Percentiles rank a stretch among this genome's conserved stretches.
Conservation (phyloP, 106 monocot species). For the Hemerocallis citrina region DNA sequence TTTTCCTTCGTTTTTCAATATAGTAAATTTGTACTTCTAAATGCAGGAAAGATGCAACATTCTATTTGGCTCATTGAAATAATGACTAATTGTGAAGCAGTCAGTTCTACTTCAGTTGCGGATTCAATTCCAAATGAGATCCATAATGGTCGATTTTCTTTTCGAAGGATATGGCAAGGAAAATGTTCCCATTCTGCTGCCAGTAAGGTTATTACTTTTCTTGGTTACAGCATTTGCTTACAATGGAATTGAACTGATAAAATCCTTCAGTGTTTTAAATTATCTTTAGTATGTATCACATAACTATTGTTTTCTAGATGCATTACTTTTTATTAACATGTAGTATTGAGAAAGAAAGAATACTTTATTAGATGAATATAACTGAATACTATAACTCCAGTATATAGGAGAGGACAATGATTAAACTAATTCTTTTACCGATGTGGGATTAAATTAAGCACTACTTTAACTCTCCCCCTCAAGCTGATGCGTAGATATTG, state of each 20-base stretch:
- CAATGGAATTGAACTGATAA: too few relatives aligned
- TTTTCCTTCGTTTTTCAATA: too few relatives aligned
- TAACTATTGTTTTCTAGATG: background rate
- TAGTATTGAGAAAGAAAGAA: too few relatives aligned
- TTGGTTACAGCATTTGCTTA: background rate
- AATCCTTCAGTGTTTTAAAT: background rate
- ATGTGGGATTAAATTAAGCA: background rate
- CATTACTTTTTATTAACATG: background rate
- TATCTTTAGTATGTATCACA: background rate
- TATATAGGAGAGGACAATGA: too few relatives aligned
- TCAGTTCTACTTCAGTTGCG: conserved; percentile 8
- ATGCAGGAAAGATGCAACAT: conserved; percentile 72
- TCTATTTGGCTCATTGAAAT: conserved; percentile 71
- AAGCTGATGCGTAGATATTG: too few relatives aligned
- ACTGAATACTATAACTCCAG: too few relatives aligned
- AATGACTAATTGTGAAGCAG: conserved; percentile 13
- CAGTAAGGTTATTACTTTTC: conserved; percentile 50
- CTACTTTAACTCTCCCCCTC: too few relatives aligned
- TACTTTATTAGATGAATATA: too few relatives aligned
- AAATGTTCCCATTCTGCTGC: conserved; percentile 80
- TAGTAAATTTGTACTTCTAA: background rate
- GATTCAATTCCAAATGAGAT: conserved; percentile 16
- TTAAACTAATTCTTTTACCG: too few relatives aligned
- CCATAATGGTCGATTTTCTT: conserved; percentile 31
- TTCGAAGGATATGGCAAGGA: conserved; percentile 91